These are phyloP conservation scores for Alternaria arborescens DNA, from an alignment of 2,329 filamentous ascomycete genomes.

Conservation along the genomic window DNA sequence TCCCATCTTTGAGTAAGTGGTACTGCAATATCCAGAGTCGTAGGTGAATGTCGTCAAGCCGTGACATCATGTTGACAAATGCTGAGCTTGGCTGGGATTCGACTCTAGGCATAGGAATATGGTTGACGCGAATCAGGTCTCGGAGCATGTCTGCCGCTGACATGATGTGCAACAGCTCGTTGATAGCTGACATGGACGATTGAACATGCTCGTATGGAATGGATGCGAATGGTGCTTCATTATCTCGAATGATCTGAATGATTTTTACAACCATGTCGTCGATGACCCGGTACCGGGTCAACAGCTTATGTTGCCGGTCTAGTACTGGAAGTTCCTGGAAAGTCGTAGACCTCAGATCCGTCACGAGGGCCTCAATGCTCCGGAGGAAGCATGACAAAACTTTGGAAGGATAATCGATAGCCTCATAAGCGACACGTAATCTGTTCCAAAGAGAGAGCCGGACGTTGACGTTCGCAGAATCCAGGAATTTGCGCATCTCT, in stretches of 20 bases:
- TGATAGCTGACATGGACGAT: conserved; percentile 75
- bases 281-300: conserved; percentile 80
- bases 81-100: conserved; percentile 58
- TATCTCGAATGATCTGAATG: conserved; percentile 71
- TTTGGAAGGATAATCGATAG: conserved; percentile 86
- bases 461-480: conserved; percentile 81
- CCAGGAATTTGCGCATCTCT: conserved; percentile 86
- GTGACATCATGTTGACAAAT: conserved; percentile 64
- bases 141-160: conserved; percentile 84
- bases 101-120: conserved; percentile 68
- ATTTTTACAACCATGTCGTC: conserved; percentile 79
- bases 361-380: conserved; percentile 83
- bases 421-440: conserved; percentile 86
- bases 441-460: conserved; percentile 89
- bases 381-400: conserved; percentile 86
- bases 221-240: conserved; percentile 78
- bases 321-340: conserved; percentile 65
- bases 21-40: conserved; percentile 90
- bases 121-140: conserved; percentile 83
- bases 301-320: conserved; percentile 73
- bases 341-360: conserved; percentile 70
- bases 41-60: conserved; percentile 85
- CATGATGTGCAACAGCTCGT: conserved; percentile 75
- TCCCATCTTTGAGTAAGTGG: conserved; percentile 76
- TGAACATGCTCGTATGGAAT: conserved; percentile 81